Conservation (phyloP, 176 grass and related monocot species). For the Avena insularis region DNA sequence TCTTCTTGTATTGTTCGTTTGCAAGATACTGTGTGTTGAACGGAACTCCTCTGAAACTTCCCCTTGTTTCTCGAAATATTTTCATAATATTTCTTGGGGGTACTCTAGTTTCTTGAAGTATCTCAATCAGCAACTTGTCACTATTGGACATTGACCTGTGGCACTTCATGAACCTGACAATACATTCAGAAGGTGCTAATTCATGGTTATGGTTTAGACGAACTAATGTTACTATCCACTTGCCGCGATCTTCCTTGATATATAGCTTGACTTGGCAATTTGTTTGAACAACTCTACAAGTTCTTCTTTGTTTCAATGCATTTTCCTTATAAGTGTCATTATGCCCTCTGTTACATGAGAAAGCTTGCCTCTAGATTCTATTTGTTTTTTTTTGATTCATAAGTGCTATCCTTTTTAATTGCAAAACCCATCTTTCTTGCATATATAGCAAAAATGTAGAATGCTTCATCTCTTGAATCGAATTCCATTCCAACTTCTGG, state of each 20-base stretch:
- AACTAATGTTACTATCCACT: neutral
- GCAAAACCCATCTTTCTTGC: neutral
- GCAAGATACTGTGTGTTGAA: neutral
- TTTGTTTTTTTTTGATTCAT: neutral
- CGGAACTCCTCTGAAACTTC: neutral
- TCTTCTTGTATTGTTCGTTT: neutral
- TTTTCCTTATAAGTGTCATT: neutral
- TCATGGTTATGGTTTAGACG: neutral
- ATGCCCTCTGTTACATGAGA: neutral
- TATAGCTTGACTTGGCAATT: neutral
- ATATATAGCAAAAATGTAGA: neutral
- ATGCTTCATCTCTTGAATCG: neutral
- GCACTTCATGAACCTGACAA: neutral
- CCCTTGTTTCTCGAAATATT: neutral
- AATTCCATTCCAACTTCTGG: neutral
- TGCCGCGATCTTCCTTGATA: neutral
- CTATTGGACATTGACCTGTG: neutral
- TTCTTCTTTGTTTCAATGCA: neutral
- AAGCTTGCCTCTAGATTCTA: neutral
- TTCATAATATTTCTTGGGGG: neutral
- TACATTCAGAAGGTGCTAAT: neutral
- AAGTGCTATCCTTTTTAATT: neutral
- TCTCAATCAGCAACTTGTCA: neutral
- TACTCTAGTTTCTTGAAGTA: neutral
- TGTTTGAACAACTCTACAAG: neutral